phyloP scores from a whole-genome alignment of 2,329 filamentous ascomycete species.

The Nectriaceae sp. region DNA sequence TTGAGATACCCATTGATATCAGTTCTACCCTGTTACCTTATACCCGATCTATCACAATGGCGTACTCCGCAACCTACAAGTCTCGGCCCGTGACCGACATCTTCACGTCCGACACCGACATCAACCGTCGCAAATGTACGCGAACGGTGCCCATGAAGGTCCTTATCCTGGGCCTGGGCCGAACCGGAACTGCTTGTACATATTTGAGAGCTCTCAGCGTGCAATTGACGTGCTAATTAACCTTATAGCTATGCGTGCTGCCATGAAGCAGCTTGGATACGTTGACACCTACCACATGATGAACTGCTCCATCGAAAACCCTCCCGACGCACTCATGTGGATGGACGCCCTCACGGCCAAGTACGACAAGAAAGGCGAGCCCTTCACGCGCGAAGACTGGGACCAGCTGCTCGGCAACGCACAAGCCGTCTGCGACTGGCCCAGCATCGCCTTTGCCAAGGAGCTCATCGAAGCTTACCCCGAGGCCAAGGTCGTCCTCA shows the following conservation, averaged over 20 bases:
- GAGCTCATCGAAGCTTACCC: slow-evolving; percentile 73
- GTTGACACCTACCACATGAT: slow-evolving; percentile 75
- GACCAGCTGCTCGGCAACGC: slow-evolving; percentile 68
- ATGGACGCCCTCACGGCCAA: slow-evolving; percentile 65
- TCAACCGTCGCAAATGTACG: slow-evolving; percentile 65
- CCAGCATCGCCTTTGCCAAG: slow-evolving; percentile 66
- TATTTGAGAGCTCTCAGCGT: slow-evolving; percentile 11
- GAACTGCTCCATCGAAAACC: slow-evolving; percentile 65
- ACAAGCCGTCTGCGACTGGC: slow-evolving; percentile 70
- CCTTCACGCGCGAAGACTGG: slow-evolving; percentile 67
- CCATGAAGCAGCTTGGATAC: slow-evolving; percentile 67
- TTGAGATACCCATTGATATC: slow-evolving; percentile 1
- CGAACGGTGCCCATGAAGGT: slow-evolving; percentile 73
- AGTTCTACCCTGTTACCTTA: too few species aligned
- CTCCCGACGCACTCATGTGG: slow-evolving; percentile 65
- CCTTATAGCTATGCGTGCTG: slow-evolving; percentile 59
- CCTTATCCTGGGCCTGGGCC: slow-evolving; percentile 67
- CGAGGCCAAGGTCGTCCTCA: slow-evolving; percentile 71
- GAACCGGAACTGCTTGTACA: slow-evolving; percentile 71
- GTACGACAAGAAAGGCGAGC: slow-evolving; percentile 35
- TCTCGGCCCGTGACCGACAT: slow-evolving; percentile 54
- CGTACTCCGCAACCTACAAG: slow-evolving; percentile 32
- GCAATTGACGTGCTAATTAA: slow-evolving; percentile 1
- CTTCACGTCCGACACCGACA: slow-evolving; percentile 67
- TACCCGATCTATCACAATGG: slow-evolving; percentile 28